Conservation (phyloP, 2,329 filamentous ascomycete genomes). For the Diaporthe batatas region DNA sequence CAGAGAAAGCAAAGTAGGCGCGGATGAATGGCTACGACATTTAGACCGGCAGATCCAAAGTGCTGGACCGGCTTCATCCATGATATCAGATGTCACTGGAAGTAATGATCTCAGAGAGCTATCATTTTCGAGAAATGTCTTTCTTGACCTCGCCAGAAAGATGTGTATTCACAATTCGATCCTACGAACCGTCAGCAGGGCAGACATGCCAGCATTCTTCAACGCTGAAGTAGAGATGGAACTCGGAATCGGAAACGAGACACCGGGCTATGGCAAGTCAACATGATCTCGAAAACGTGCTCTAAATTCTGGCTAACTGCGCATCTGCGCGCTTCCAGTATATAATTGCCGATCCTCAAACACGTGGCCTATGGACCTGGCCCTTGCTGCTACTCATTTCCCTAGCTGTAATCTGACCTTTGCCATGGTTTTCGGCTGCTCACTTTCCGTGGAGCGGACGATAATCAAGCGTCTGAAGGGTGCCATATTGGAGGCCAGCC, state of each 20-base stretch:
- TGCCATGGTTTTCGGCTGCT: constrained; percentile 47
- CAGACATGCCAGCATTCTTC: constrained; percentile 46
- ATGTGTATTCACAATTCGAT: constrained; percentile 46
- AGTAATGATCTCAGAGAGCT: constrained; percentile 42
- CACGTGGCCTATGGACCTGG: constrained; percentile 47
- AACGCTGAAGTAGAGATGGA: constrained; percentile 40
- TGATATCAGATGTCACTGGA: background rate
- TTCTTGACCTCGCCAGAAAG: constrained; percentile 41
- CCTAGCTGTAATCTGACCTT: constrained; percentile 44
- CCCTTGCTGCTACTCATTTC: constrained; percentile 47
- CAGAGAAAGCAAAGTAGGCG: background rate
- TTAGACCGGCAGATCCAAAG: background rate
- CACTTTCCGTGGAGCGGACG: constrained; percentile 35
- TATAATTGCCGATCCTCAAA: constrained; percentile 47
- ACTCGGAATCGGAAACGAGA: background rate
- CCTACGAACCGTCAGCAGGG: constrained; percentile 44
- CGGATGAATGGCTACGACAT: background rate
- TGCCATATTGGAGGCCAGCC: background rate
- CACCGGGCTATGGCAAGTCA: constrained; percentile 40
- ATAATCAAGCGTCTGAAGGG: constrained; percentile 42
- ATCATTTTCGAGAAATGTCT: constrained; percentile 44
- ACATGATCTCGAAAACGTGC: background rate
- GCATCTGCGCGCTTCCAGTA: constrained; percentile 40
- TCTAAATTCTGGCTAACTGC: background rate
- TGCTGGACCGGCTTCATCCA: background rate